phyloP scores from a whole-genome alignment of 371 early-diverging fungal genomes.

The Mortierella sp. region DNA sequence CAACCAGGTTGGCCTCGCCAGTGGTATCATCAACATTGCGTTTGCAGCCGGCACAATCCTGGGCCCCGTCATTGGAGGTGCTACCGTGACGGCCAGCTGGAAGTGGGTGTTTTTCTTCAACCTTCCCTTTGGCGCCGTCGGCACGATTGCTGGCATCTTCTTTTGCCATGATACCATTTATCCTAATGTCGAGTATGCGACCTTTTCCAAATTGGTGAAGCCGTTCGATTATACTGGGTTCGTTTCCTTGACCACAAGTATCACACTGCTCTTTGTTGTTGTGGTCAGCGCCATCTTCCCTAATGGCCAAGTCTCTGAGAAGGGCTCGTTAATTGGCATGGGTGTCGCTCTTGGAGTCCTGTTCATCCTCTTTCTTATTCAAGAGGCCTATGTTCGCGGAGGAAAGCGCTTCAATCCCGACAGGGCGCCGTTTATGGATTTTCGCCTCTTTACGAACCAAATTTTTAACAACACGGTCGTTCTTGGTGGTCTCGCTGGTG shows the following conservation, averaged over 20 bases:
- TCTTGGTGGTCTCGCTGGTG: slow-evolving; percentile 47
- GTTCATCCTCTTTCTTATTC: slow-evolving; percentile 35
- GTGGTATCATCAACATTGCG: slow-evolving; percentile 50
- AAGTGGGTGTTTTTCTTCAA: slow-evolving; percentile 54
- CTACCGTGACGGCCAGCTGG: slow-evolving; percentile 46
- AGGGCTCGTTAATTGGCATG: slow-evolving; percentile 38
- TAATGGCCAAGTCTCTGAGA: slow-evolving; percentile 47
- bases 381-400: slow-evolving; percentile 32
- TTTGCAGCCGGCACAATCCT: slow-evolving; percentile 50
- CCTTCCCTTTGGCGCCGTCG: slow-evolving; percentile 43
- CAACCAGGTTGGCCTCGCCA: slow-evolving; percentile 49
- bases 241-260: slow-evolving; percentile 29
- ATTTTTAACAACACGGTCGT: slow-evolving; percentile 49
- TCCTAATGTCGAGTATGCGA: slow-evolving; percentile 36
- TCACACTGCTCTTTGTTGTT: slow-evolving; percentile 41
- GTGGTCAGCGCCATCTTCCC: slow-evolving; percentile 45
- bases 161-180: slow-evolving; percentile 50
- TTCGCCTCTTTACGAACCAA: slow-evolving; percentile 35
- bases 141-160: slow-evolving; percentile 35
- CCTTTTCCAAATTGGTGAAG: slow-evolving; percentile 22
- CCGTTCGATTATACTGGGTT: slow-evolving; percentile 44
- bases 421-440: slow-evolving; percentile 44
- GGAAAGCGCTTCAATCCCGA: slow-evolving; percentile 38
- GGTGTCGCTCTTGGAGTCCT: slow-evolving; percentile 41
- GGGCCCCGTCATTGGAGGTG: slow-evolving; percentile 47